Evolutionary conservation across 345 rosid species (phyloP), one percentile per base, ranked within the genome.

Genomic region (Corchorus olitorius): DNA sequence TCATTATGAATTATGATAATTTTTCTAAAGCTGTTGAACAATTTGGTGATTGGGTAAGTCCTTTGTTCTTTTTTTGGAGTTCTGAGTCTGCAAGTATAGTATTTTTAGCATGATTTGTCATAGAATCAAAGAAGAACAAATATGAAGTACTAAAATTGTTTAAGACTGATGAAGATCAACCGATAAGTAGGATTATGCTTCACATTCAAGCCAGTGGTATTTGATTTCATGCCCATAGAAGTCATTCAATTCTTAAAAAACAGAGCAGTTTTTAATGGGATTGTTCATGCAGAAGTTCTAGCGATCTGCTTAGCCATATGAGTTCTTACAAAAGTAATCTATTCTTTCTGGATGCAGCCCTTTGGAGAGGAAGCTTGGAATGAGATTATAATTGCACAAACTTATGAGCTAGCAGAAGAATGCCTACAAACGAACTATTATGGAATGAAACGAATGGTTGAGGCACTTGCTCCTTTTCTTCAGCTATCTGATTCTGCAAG

Each of bases 371-470:
- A 54, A 20, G n/a, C 9, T 34, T 56, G 76, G 81, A 49, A 34
- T 20, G 27, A 70, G 75, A 65, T 81, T 0, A 19, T 50, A 10
- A 55, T 54, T 35, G 15, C 34, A n/a, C 76, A 75, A 66, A 70
- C 53, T 13, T 48, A 34, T 27, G 74, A 75, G 9, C 8, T n/a
- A 20, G 74, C 45, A 11, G 65, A 70, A 49, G 79, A 70, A 27
- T 64, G 74, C 60, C 15, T 77, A 3, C 45, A 69, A 19, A 68
- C 64, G 41, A 79, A 79, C 78, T 75, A 69, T 41, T 74, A 74
- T 41, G 81, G 81, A 5, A 63, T 74, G 10, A 79, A 74, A 60
- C 50, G 63, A 37, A 79, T 60, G 63, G 27, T 52, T 14, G 81
- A 79, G 59, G 77, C 70, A 16, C 59, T 78, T 49, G 10, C 50